phyloP scores from a whole-genome alignment of 352 stramenopile species.

The Globisporangium nunn region DNA sequence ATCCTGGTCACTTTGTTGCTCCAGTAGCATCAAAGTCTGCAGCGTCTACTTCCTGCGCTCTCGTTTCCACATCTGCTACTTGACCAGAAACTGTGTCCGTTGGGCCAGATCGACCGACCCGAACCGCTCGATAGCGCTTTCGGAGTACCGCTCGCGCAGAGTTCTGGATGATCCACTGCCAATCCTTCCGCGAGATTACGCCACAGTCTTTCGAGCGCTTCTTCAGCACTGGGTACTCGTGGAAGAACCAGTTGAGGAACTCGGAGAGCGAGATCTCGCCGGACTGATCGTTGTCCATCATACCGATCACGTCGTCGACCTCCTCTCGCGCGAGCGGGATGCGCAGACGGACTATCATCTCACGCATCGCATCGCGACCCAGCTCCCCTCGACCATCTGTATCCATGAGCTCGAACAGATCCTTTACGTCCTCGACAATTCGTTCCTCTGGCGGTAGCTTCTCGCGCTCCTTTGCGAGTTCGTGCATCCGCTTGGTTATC shows the following conservation, averaged over 20 bases:
- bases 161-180: slow-evolving; percentile 56
- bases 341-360: slow-evolving; percentile 47
- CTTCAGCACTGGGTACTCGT: slow-evolving; percentile 50
- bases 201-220: slow-evolving; percentile 50
- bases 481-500: slow-evolving; percentile 24
- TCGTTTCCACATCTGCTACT: background rate
- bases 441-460: slow-evolving; percentile 29
- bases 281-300: slow-evolving; percentile 77
- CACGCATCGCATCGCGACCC: slow-evolving; percentile 30
- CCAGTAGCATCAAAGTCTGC: background rate
- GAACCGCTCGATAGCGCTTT: slow-evolving; percentile 47
- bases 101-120: slow-evolving; percentile 1
- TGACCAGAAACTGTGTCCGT: background rate
- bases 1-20: background rate
- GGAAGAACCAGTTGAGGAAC: slow-evolving; percentile 58
- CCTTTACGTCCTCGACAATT: slow-evolving; percentile 41
- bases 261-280: slow-evolving; percentile 57
- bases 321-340: slow-evolving; percentile 51
- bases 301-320: slow-evolving; percentile 55
- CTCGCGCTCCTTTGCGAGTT: slow-evolving; percentile 34
- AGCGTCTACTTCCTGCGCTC: background rate
- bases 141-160: slow-evolving; percentile 35
- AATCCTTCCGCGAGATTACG: slow-evolving; percentile 39
- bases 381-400: slow-evolving; percentile 40
- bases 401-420: slow-evolving; percentile 72